Percentiles rank a stretch among this genome's conserved stretches.
Evolutionary conservation across 2,329 filamentous ascomycete genomes (phyloP).

Genomic region (Podosphaera xanthii): DNA sequence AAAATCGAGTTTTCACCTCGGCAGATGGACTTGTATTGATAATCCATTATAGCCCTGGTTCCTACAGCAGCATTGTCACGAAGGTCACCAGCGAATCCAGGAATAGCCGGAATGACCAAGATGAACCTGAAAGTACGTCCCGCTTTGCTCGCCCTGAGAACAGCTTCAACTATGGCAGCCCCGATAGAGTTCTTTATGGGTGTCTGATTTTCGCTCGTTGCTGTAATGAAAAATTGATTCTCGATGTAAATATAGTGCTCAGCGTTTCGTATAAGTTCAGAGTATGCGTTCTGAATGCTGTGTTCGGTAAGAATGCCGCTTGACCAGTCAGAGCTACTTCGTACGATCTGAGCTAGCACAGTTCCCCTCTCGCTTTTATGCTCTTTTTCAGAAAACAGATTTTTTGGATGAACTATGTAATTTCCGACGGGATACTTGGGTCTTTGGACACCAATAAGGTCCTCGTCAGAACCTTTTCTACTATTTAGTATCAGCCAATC

Average conservation of each 20-base stretch:
- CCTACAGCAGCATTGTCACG: slow-evolving; percentile 62
- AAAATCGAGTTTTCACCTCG: slow-evolving; percentile 83
- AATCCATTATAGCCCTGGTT: slow-evolving; percentile 87
- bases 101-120: slow-evolving; percentile 71
- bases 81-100: slow-evolving; percentile 83
- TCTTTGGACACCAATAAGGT: slow-evolving; percentile 68
- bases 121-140: slow-evolving; percentile 78
- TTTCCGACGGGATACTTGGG: slow-evolving; percentile 76
- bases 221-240: slow-evolving; percentile 94
- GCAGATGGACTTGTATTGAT: slow-evolving; percentile 90
- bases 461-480: slow-evolving; percentile 54
- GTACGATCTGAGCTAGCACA: slow-evolving; percentile 63
- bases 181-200: slow-evolving; percentile 81
- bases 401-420: slow-evolving; percentile 61
- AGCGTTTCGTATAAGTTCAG: slow-evolving; percentile 63
- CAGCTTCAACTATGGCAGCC: slow-evolving; percentile 71
- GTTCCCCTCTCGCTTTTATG: slow-evolving; percentile 41
- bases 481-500: slow-evolving; percentile 71
- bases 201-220: slow-evolving; percentile 67
- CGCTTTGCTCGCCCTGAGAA: slow-evolving; percentile 59
- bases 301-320: slow-evolving; percentile 70
- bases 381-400: slow-evolving; percentile 42
- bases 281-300: slow-evolving; percentile 72
- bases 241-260: slow-evolving; percentile 94
- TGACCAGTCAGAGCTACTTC: slow-evolving; percentile 83